phyloP scores from a whole-genome alignment of 1,284 basidiomycete species.

The Paramarasmius palmivorus region DNA sequence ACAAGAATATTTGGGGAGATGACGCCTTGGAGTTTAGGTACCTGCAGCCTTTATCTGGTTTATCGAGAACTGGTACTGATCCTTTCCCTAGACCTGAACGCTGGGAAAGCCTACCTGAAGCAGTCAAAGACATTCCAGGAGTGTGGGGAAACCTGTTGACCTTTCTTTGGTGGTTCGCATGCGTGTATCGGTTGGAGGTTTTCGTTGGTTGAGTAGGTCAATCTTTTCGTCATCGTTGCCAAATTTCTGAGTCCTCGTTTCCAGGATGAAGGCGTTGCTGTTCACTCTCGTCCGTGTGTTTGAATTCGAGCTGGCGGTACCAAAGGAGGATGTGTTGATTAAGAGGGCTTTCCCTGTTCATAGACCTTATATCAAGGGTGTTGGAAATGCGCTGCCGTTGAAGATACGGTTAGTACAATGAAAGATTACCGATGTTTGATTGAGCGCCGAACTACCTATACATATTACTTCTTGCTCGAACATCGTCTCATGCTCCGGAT shows the following conservation, averaged over 20 bases:
- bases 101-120: conserved; percentile 25
- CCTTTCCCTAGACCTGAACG: conserved; percentile 26
- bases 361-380: conserved; percentile 27
- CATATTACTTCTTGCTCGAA: too few species aligned
- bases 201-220: conserved; percentile 37
- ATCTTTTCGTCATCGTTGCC: not conserved
- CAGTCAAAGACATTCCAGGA: conserved; percentile 25
- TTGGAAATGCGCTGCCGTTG: too few species aligned
- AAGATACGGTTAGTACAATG: too few species aligned
- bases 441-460: too few species aligned
- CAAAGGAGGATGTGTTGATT: conserved; percentile 35
- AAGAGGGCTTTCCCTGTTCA: conserved; percentile 30
- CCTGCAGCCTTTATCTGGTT: conserved; percentile 1
- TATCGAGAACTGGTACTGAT: not conserved
- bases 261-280: conserved; percentile 52
- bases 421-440: too few species aligned
- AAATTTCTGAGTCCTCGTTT: not conserved
- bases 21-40: conserved; percentile 39
- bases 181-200: conserved; percentile 43
- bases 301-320: conserved; percentile 53
- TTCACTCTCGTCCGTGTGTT: conserved; percentile 60
- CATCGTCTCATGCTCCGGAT: too few species aligned
- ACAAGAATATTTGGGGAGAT: conserved; percentile 37
- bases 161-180: conserved; percentile 29
- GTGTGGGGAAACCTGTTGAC: conserved; percentile 29